phyloP scores from a whole-genome alignment of 1,284 basidiomycete genomes.

The Irpex rosettiformis region DNA sequence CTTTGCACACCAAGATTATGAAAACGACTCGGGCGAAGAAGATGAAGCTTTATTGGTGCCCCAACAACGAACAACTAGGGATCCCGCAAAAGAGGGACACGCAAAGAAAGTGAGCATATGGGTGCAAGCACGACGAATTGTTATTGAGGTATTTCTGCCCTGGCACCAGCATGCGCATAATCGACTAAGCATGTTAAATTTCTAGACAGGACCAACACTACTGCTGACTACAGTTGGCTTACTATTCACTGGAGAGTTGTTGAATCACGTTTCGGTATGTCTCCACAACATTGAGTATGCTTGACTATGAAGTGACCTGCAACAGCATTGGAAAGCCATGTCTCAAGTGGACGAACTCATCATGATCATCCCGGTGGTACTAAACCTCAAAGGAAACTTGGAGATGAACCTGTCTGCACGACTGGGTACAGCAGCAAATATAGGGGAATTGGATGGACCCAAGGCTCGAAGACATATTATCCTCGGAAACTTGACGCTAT shows the following conservation, averaged over 20 bases:
- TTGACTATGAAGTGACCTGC: conserved; percentile 6
- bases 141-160: conserved; percentile 56
- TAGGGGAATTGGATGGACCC: conserved; percentile 85
- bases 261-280: conserved; percentile 82
- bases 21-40: conserved; percentile 26
- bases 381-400: conserved; percentile 96
- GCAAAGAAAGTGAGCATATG: conserved; percentile 30
- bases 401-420: conserved; percentile 90
- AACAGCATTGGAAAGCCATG: conserved; percentile 88
- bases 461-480: conserved; percentile 66
- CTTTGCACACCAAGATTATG: conserved; percentile 25
- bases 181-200: not conserved
- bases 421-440: conserved; percentile 76
- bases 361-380: conserved; percentile 92
- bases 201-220: conserved; percentile 71
- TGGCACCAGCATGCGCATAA: conserved; percentile 4
- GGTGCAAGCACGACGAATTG: conserved; percentile 54
- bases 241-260: conserved; percentile 84
- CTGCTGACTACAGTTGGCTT: conserved; percentile 70
- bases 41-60: conserved; percentile 36
- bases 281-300: not conserved
- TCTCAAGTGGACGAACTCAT: conserved; percentile 90
- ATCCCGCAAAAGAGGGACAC: conserved; percentile 18
- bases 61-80: conserved; percentile 23
- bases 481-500: conserved; percentile 78